Evolutionary conservation across 352 stramenopile genomes (phyloP).

Genomic region (Globisporangium polare): DNA sequence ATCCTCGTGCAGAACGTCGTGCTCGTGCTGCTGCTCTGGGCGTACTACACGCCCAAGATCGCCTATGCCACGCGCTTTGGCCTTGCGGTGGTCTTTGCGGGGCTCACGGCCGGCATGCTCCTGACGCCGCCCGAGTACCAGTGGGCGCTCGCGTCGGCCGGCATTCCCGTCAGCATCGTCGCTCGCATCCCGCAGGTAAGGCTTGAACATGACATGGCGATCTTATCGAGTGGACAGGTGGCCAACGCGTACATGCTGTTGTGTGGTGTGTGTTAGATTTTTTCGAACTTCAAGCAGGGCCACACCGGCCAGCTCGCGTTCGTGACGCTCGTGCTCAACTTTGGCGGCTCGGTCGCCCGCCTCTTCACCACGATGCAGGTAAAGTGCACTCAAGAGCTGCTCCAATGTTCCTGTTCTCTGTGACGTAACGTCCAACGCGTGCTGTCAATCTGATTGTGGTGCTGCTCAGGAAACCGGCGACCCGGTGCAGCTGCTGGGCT

Average conservation of each 20-base stretch:
- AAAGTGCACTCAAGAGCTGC: background rate
- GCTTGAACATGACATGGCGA: background rate
- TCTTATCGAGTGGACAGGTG: background rate
- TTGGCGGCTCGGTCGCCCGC: conserved; percentile 71
- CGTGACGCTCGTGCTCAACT: conserved; percentile 82
- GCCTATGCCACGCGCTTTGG: conserved; percentile 37
- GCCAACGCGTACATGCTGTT: conserved; percentile 4
- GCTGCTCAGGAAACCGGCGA: conserved; percentile 70
- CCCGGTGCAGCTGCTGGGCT: conserved; percentile 61
- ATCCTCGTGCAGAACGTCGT: conserved; percentile 85
- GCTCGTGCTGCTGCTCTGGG: conserved; percentile 78
- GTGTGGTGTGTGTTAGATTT: conserved; percentile 34
- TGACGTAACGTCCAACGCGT: background rate
- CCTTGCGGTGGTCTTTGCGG: conserved; percentile 46
- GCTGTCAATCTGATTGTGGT: background rate
- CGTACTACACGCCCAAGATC: conserved; percentile 62
- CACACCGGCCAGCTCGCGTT: conserved; percentile 88
- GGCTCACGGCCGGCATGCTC: conserved; percentile 48
- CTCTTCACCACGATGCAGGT: conserved; percentile 87
- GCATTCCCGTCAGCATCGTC: conserved; percentile 76
- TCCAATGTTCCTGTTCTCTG: background rate
- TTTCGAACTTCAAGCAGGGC: conserved; percentile 87
- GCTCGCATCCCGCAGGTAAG: conserved; percentile 76
- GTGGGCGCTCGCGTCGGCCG: conserved; percentile 66
- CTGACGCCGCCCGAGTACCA: conserved; percentile 67